A percentile compares a stretch with the other conserved stretches of the same genome.
These are phyloP conservation scores for Aureobasidium lini DNA, from an alignment of 2,329 filamentous ascomycete species.

Conservation along the genomic window DNA sequence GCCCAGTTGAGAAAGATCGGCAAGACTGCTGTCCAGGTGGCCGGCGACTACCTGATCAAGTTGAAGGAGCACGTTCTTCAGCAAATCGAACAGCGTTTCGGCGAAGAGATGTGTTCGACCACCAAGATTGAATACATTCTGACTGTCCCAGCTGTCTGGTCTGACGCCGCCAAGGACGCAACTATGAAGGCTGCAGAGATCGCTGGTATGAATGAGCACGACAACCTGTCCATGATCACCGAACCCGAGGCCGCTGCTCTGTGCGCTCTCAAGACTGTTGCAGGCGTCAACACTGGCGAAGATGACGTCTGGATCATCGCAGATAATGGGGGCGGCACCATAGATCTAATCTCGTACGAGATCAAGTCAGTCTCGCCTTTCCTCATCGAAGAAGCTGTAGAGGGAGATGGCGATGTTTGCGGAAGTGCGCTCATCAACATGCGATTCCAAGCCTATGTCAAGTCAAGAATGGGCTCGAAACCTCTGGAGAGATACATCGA, in stretches of 20 bases:
- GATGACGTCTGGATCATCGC: conserved; percentile 62
- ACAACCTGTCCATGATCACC: conserved; percentile 53
- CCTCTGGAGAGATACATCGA: conserved; percentile 65
- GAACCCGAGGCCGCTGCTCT: conserved; percentile 75
- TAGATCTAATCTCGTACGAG: conserved; percentile 77
- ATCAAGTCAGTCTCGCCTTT: conserved; percentile 67
- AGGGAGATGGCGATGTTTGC: conserved; percentile 70
- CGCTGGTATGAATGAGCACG: neutral
- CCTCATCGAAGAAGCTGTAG: conserved; percentile 68
- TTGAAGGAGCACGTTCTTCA: conserved; percentile 73
- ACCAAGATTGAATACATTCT: conserved; percentile 73
- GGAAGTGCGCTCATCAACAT: conserved; percentile 76
- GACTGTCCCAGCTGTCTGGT: conserved; percentile 79
- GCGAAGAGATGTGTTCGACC: conserved; percentile 44
- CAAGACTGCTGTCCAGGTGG: conserved; percentile 71
- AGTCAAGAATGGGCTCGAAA: conserved; percentile 56
- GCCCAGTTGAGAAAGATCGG: conserved; percentile 64
- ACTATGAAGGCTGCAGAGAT: conserved; percentile 66
- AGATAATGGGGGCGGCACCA: conserved; percentile 50
- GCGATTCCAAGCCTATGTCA: conserved; percentile 70
- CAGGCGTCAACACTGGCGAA: conserved; percentile 51
- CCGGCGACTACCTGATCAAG: conserved; percentile 70
- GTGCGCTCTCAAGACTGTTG: conserved; percentile 71
- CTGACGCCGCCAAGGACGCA: conserved; percentile 76
- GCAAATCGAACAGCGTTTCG: conserved; percentile 64